Percentiles rank a stretch among this genome's conserved stretches.
Conservation (phyloP, 2,329 filamentous ascomycete genomes). For the Aspergillus sp. region DNA sequence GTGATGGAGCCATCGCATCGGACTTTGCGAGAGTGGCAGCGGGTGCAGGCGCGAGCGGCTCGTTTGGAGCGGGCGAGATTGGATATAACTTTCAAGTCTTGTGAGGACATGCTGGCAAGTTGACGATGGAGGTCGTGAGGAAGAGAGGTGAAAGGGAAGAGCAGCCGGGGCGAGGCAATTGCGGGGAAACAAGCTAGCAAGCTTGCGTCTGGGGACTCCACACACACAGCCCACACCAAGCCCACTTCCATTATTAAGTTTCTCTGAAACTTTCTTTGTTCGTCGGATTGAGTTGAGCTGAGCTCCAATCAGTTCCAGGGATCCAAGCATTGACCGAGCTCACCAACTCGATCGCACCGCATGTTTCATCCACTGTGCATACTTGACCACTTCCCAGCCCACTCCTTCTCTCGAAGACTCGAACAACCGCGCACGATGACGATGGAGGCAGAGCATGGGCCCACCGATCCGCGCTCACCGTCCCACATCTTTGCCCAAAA, state of each 20-base stretch:
- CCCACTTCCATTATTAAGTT: background rate
- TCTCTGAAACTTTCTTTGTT: background rate
- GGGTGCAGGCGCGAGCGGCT: conserved; percentile 19
- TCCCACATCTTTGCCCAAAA: background rate
- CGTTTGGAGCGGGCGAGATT: conserved; percentile 12
- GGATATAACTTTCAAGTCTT: background rate
- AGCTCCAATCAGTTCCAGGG: background rate
- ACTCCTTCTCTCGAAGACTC: background rate
- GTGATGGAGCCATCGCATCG: conserved; percentile 23
- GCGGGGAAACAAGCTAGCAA: conserved; percentile 7
- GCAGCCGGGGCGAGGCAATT: background rate
- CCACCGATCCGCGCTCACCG: background rate
- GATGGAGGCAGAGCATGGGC: background rate
- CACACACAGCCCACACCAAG: background rate
- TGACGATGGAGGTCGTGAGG: background rate
- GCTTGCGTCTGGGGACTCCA: conserved; percentile 5
- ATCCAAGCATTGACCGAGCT: background rate
- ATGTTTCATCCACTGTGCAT: background rate
- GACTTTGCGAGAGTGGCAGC: conserved; percentile 21
- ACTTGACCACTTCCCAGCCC: background rate
- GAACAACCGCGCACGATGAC: background rate
- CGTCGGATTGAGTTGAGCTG: background rate
- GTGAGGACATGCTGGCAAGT: background rate
- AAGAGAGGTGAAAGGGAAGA: background rate
- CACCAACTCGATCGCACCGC: background rate